Evolutionary conservation across 805 yeast species (phyloP).

Genomic region (Yamadazyma sp.): DNA sequence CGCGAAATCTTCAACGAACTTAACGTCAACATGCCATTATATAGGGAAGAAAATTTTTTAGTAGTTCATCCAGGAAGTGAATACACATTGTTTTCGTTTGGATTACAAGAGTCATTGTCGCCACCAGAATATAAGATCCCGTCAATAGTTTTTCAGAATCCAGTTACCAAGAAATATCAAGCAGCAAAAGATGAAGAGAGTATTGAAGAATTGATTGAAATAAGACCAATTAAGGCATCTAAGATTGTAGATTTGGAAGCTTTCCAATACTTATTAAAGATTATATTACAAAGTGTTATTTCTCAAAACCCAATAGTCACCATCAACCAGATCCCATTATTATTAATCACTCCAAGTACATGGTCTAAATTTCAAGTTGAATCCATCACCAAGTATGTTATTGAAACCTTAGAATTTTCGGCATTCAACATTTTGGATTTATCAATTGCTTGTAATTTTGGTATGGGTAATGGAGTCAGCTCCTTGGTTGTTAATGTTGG

Average conservation of each 20-base stretch:
- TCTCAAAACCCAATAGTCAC: conserved; percentile 42
- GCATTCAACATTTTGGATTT: conserved; percentile 70
- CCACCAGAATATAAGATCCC: conserved; percentile 79
- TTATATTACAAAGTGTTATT: conserved; percentile 38
- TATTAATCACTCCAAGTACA: conserved; percentile 57
- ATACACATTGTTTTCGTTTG: conserved; percentile 73
- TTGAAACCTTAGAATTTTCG: conserved; percentile 69
- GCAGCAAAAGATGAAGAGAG: conserved; percentile 30
- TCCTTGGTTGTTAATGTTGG: conserved; percentile 83
- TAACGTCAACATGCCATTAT: conserved; percentile 35
- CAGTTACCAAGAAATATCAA: conserved; percentile 33
- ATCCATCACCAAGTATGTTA: conserved; percentile 65
- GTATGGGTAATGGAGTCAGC: conserved; percentile 63
- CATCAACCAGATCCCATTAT: conserved; percentile 66
- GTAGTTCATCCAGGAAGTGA: conserved; percentile 79
- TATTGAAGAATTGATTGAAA: conserved; percentile 27
- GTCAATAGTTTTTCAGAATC: conserved; percentile 62
- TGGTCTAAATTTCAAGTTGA: conserved; percentile 76
- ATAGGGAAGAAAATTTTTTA: conserved; percentile 42
- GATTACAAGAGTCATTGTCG: conserved; percentile 68
- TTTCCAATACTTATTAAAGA: conserved; percentile 57
- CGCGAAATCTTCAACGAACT: too few relatives aligned
- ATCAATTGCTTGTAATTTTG: conserved; percentile 68
- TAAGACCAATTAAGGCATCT: conserved; percentile 66
- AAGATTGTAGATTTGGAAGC: conserved; percentile 67